These are phyloP conservation scores for Platanthera zijinensis DNA, from an alignment of 106 monocot species.

Conservation along the genomic window DNA sequence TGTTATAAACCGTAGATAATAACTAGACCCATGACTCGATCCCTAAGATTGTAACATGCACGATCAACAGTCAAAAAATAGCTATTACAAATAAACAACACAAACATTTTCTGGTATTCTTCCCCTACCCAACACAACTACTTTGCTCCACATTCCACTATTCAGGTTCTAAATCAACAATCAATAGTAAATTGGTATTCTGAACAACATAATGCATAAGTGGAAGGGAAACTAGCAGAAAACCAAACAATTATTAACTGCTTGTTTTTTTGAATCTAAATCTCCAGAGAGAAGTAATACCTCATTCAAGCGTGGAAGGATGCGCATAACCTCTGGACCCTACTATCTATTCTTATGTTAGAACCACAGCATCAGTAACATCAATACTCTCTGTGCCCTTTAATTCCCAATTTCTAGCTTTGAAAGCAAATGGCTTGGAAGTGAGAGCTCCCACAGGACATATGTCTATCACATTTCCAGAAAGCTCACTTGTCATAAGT, in stretches of 20 bases:
- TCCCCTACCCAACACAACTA: neutral
- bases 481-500: conserved; percentile 99
- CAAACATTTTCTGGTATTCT: neutral
- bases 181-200: neutral
- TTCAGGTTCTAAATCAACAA: neutral
- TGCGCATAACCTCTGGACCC: conserved; percentile 99
- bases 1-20: no score
- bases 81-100: neutral
- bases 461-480: conserved; percentile 99
- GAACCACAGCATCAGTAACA: conserved; percentile 99
- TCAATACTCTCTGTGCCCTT: conserved; percentile 98
- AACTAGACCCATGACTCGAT: no score
- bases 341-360: conserved; percentile 95
- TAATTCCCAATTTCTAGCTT: conserved; percentile 97
- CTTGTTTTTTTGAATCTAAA: neutral
- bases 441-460: conserved; percentile 99
- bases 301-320: conserved; percentile 95
- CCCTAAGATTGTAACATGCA: no score
- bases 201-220: neutral
- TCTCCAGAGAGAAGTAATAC: conserved; percentile 19
- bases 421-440: conserved; percentile 98
- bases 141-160: neutral
- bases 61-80: no score
- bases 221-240: neutral
- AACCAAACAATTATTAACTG: neutral